Conservation (phyloP, 2,329 filamentous ascomycete species). For the Aspergillus carbonarius region DNA sequence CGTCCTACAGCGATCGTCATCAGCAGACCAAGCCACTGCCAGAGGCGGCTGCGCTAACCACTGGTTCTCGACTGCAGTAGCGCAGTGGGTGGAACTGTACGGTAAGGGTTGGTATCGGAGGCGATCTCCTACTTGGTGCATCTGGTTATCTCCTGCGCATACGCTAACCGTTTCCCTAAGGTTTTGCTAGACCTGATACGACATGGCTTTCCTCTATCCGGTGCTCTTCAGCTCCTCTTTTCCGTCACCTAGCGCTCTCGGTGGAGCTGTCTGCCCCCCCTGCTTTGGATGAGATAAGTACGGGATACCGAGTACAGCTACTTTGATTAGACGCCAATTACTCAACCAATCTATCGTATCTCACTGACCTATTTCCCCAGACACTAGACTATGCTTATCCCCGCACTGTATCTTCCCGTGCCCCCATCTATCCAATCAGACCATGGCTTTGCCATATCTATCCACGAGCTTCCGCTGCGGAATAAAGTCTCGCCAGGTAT, state of each 20-base stretch:
- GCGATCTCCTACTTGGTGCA: neutral
- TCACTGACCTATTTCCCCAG: neutral
- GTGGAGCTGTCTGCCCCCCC: neutral
- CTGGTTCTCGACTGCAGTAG: neutral
- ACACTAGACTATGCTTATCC: constrained; percentile 3
- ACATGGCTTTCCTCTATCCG: neutral
- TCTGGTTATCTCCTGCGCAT: neutral
- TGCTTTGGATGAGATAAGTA: neutral
- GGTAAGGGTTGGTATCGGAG: neutral
- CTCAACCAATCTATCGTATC: neutral
- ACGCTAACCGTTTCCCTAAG: neutral
- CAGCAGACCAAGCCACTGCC: neutral
- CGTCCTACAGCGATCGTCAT: neutral
- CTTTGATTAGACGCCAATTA: neutral
- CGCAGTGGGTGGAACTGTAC: neutral
- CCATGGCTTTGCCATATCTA: neutral
- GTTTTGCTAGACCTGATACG: neutral
- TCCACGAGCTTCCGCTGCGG: neutral
- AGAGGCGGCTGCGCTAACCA: neutral
- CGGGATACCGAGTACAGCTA: neutral
- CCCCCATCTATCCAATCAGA: neutral
- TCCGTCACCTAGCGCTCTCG: neutral
- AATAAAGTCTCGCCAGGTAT: neutral
- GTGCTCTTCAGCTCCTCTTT: neutral
- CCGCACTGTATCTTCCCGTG: neutral